Evolutionary conservation across 805 yeast species (phyloP), one percentile per base, ranked within the genome.

Genomic region (Blastobotrys mokoenaii): DNA sequence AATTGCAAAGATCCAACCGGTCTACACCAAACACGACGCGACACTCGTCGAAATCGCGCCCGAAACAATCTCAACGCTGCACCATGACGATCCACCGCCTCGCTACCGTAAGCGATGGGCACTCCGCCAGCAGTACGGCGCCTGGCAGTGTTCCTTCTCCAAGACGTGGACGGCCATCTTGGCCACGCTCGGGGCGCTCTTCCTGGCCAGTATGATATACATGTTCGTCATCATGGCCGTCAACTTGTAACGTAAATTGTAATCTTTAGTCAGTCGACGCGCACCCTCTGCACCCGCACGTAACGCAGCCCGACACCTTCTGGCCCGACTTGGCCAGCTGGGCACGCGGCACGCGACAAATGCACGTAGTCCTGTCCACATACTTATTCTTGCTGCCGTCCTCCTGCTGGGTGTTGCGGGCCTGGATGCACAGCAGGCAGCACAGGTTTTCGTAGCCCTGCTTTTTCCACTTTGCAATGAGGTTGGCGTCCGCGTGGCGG

Each of bases 281-380:
- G 60, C 96, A 86, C 4, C 95, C 95, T 49, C 72, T 67, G 56
- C 96, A 86, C 0, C 96, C 96, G 68, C 95, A 86, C 27, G 80
- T 83, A 4, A 82, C 71, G 61, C 94, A 86, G 52, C 80, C 74
- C 16, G 14, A n/a, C 16, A 15, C 16, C 16, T 32, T 32, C 5
- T 40, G 22, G 11, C 74, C 67, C 48, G 69, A 68, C 31, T 65
- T 61, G 41, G 36, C 52, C 58, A 65, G 50, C 62, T 66, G 76
- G 1, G 73, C 73, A 52, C 77, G 71, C 1, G 96, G 95, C 1
- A 88, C 95, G 45, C 97, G 66, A 59, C 97, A 88, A 16, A 88
- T 77, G 63, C 97, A 88, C 0, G 87, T 76, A 14, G 34, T 30
- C 7, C 35, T 14, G 14, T 32, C 35, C 35, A 32, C 35, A 3